A percentile compares a stretch with the other conserved stretches of the same genome.
These are phyloP conservation scores for Calonectria naviculata DNA, from an alignment of 2,329 filamentous ascomycete genomes.

Conservation along the genomic window DNA sequence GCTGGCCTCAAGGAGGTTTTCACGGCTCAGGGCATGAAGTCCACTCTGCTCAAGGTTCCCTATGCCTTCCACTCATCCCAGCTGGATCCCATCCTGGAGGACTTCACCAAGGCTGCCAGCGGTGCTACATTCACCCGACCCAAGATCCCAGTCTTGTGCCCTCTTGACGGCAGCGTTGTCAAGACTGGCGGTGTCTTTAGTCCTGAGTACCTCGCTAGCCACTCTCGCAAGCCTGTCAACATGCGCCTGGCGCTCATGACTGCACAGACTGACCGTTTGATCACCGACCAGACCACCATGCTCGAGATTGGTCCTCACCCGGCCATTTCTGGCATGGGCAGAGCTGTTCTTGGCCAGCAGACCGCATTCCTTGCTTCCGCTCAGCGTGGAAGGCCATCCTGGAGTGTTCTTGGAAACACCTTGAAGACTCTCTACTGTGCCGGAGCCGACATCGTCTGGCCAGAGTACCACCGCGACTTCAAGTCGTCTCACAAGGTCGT, in stretches of 20 bases:
- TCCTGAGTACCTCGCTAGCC: slow-evolving; percentile 24
- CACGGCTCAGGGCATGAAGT: slow-evolving; percentile 41
- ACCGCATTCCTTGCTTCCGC: slow-evolving; percentile 26
- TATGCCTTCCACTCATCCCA: slow-evolving; percentile 52
- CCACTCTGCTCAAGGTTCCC: slow-evolving; percentile 45
- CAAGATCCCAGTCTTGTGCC: slow-evolving; percentile 20
- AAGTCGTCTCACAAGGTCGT: slow-evolving; percentile 53
- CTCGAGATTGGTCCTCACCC: slow-evolving; percentile 35
- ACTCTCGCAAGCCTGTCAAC: slow-evolving; percentile 32
- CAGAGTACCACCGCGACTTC: slow-evolving; percentile 44
- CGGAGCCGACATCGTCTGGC: slow-evolving; percentile 28
- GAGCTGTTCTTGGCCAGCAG: slow-evolving; percentile 26
- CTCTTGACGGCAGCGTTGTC: slow-evolving; percentile 26
- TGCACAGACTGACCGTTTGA: background rate
- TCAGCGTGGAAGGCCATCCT: slow-evolving; percentile 21
- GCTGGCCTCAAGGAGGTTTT: slow-evolving; percentile 8
- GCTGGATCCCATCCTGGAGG: slow-evolving; percentile 54
- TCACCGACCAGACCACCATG: slow-evolving; percentile 23
- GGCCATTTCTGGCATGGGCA: slow-evolving; percentile 31
- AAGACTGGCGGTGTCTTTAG: slow-evolving; percentile 3
- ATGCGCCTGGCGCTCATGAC: slow-evolving; percentile 21
- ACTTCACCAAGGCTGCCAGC: slow-evolving; percentile 52
- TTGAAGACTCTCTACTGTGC: slow-evolving; percentile 27
- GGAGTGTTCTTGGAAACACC: slow-evolving; percentile 15
- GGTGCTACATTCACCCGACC: slow-evolving; percentile 18